Evolutionary conservation across 345 rosid species (phyloP), one percentile per base, ranked within the genome.

Genomic region (Punica granatum): DNA sequence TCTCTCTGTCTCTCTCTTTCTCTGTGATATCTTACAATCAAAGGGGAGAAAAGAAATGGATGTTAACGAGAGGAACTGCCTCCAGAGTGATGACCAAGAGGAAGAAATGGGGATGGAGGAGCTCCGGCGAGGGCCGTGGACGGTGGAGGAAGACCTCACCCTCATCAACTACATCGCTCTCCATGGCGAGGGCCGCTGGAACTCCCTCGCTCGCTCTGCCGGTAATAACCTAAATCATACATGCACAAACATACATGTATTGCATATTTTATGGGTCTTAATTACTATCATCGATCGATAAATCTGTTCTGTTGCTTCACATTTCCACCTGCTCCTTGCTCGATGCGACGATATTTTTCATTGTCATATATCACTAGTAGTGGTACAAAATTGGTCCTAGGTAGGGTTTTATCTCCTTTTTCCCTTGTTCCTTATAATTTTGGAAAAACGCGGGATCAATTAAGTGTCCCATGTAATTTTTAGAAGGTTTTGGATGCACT

Each of bases 141-240:
- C 90, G 0, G 82, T 86, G 41, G 96, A 93, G 73, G 98, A 93
- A 79, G 97, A 93, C 77, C 75, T 83, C 60, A 87, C 87, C 67
- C 96, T 93, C 78, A 77, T 89, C 54, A 82, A 89, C 82, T 87
- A 87, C 86, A 89, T 93, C 81, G 75, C 88, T 68, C 68, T 76
- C 43, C 89, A 93, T 11, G 97, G 96, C 23, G 97, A 90, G 69
- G 98, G 98, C 44, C 88, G 97, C 67, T 93, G 98, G 98, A 93
- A 93, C 70, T 82, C 88, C 54, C 92, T 90, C 37, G 84, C 98
- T 31, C 86, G 89, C 69, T 79, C 79, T 66, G 96, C 98, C 23
- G 98, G 98, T 92, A 84, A 36, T 34, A 15, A 56, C 18, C 2
- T 0, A 2, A 3, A 3, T 2, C 0, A 51, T 23, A 5, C 56